Percentiles rank a stretch among this genome's conserved stretches.
Evolutionary conservation across 306 rosid species (phyloP).

Genomic region (Malus orientalis): DNA sequence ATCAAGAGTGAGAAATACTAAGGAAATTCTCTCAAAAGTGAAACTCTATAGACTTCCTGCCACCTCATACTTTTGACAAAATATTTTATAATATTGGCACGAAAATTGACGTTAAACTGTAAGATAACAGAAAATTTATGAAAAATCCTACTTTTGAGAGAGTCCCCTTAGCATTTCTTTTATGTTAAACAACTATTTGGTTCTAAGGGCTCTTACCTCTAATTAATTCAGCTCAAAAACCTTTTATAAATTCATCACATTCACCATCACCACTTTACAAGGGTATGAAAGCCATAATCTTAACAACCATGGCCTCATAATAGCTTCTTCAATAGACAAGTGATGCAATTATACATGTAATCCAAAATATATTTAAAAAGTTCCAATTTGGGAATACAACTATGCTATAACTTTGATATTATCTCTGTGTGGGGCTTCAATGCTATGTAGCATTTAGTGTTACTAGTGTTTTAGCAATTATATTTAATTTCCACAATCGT

Average conservation of each 20-base stretch:
- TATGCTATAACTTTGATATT: background rate
- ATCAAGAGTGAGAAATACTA: fast-evolving
- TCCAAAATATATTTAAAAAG: background rate
- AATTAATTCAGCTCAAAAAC: background rate
- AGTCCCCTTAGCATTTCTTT: too few relatives aligned
- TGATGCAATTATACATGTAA: background rate
- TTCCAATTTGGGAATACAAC: background rate
- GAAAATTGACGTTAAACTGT: too few relatives aligned
- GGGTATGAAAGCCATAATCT: background rate
- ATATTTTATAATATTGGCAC: too few relatives aligned
- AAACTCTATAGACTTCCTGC: fast-evolving
- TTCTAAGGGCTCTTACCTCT: too few relatives aligned
- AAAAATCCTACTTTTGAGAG: fast-evolving
- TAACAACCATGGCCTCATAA: background rate
- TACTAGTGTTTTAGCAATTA: too few relatives aligned
- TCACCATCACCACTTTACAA: background rate
- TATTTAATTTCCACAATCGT: too few relatives aligned
- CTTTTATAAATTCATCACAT: background rate
- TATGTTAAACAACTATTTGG: too few relatives aligned
- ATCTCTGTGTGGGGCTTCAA: too few relatives aligned
- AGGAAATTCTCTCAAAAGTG: fast-evolving
- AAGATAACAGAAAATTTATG: too few relatives aligned
- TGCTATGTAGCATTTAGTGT: fast-evolving
- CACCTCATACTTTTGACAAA: too few relatives aligned
- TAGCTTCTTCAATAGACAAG: background rate